Percentiles rank a stretch among this genome's conserved stretches.
phyloP scores from a whole-genome alignment of 1,284 basidiomycete genomes.

The Leccinum fuscescens region DNA sequence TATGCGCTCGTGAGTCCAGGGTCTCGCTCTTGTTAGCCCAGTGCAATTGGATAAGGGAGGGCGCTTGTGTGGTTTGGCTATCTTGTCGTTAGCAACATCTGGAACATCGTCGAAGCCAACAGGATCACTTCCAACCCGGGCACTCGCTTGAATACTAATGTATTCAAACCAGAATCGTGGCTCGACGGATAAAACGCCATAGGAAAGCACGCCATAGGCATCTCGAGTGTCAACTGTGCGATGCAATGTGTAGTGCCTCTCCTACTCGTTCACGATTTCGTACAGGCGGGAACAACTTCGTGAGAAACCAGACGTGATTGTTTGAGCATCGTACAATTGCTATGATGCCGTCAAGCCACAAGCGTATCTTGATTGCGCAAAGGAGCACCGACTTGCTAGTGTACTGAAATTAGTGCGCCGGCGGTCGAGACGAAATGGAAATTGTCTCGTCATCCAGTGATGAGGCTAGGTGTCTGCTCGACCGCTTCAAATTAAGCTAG shows the following conservation, averaged over 20 bases:
- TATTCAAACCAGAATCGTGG: background rate
- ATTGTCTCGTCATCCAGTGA: background rate
- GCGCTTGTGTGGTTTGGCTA: background rate
- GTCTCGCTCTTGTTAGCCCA: background rate
- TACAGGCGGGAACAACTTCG: constrained; percentile 94
- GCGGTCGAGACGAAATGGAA: background rate
- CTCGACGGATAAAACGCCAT: background rate
- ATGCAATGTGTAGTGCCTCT: constrained; percentile 88
- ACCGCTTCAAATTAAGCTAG: constrained; percentile 51
- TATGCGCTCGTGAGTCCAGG: background rate
- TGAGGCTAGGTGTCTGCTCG: constrained; percentile 90
- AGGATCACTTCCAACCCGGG: background rate
- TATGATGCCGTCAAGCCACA: constrained; percentile 96
- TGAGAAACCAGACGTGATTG: constrained; percentile 79
- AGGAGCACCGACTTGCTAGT: constrained; percentile 17
- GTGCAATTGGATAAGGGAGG: background rate
- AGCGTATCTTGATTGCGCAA: constrained; percentile 83
- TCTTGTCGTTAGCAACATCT: background rate
- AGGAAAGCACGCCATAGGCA: background rate
- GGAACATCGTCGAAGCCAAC: background rate
- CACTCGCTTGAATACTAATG: background rate
- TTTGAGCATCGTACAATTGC: constrained; percentile 41
- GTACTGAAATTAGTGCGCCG: background rate
- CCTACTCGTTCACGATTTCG: constrained; percentile 84
- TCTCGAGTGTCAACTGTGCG: constrained; percentile 41